These are phyloP conservation scores for Mortierella sp. DNA, from an alignment of 371 early-diverging fungal species.

Conservation along the genomic window DNA sequence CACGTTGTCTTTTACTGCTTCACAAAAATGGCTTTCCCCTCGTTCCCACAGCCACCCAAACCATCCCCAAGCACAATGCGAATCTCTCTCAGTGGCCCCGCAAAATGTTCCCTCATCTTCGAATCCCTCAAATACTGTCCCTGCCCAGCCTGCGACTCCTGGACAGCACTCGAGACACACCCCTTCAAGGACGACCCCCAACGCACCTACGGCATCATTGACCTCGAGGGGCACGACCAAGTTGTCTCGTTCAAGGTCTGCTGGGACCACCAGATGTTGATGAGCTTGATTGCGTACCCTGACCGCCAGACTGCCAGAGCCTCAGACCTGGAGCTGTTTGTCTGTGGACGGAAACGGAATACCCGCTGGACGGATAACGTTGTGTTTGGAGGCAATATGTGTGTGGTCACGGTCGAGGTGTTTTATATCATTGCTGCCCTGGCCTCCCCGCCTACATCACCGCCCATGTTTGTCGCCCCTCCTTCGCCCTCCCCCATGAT, in stretches of 20 bases:
- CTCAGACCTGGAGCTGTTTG: background rate
- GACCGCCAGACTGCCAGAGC: background rate
- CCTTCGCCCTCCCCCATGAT: background rate
- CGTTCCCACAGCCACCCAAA: background rate
- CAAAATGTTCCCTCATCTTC: background rate
- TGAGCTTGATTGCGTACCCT: background rate
- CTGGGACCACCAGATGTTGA: background rate
- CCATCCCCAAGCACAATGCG: background rate
- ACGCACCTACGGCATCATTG: background rate
- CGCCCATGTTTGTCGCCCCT: background rate
- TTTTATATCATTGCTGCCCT: background rate
- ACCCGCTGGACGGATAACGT: background rate
- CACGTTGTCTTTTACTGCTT: background rate
- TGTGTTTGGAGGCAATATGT: background rate
- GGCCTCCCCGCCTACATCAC: too few species aligned
- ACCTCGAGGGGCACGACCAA: background rate
- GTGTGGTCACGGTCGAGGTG: background rate
- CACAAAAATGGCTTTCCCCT: background rate
- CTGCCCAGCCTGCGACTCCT: background rate
- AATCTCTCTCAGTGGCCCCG: background rate
- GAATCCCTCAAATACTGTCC: slow-evolving; percentile 1
- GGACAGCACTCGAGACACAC: background rate
- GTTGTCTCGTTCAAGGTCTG: background rate
- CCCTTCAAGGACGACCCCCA: background rate
- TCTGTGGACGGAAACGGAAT: background rate